Percentiles rank a stretch among this genome's conserved stretches.
These are phyloP conservation scores for Tylopilus orsonianus DNA, from an alignment of 1,284 basidiomycete species.

Conservation along the genomic window DNA sequence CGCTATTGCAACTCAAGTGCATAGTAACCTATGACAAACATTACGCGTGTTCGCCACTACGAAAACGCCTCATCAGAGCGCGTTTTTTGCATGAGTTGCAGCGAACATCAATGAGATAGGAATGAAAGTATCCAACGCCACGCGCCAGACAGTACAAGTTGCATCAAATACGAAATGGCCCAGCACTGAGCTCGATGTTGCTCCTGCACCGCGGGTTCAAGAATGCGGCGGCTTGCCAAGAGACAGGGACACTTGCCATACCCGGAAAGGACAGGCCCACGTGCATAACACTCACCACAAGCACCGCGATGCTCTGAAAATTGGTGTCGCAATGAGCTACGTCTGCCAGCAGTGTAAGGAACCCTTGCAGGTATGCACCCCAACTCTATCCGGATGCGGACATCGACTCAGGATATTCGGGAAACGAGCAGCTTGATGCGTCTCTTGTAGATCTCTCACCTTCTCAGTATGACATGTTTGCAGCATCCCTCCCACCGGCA, in stretches of 20 bases:
- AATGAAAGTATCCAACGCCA: neutral
- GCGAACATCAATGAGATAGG: constrained; percentile 16
- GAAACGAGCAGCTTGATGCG: constrained; percentile 64
- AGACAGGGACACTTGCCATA: neutral
- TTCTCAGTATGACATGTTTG: constrained; percentile 83
- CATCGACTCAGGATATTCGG: constrained; percentile 22
- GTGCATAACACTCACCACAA: neutral
- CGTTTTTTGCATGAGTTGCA: constrained; percentile 26
- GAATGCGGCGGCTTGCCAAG: too few species aligned
- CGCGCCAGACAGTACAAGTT: neutral
- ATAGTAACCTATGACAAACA: constrained; percentile 6
- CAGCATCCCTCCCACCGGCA: constrained; percentile 66
- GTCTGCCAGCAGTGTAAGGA: constrained; percentile 88
- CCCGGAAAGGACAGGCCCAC: neutral
- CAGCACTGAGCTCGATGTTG: too few species aligned
- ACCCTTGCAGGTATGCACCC: constrained; percentile 64
- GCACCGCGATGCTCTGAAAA: neutral
- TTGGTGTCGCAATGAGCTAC: constrained; percentile 47
- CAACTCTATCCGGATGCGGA: constrained; percentile 5
- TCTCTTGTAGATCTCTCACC: constrained; percentile 82
- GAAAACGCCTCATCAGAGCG: constrained; percentile 4
- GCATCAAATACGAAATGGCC: neutral
- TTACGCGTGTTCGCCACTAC: constrained; percentile 12
- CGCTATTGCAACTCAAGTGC: constrained; percentile 5
- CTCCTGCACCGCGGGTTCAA: too few species aligned